A percentile compares a stretch with the other conserved stretches of the same genome.
Conservation (phyloP, 163 green algal genomes). For the Scenedesmus sp. region DNA sequence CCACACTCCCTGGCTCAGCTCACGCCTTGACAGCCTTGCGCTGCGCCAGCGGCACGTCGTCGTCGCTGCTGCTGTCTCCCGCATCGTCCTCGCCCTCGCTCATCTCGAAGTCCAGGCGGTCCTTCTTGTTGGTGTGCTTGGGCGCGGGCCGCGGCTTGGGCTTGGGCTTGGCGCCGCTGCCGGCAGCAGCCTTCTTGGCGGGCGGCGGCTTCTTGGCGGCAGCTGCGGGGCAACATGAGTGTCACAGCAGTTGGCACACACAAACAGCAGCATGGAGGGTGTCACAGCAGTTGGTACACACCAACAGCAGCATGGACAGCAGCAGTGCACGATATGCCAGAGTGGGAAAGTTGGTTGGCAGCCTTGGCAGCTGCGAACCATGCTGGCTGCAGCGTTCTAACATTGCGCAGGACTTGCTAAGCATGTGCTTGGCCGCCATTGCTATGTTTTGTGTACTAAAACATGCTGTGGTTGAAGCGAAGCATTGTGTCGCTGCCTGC, state of each 20-base stretch:
- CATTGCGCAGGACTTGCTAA: neutral
- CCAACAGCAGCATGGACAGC: neutral
- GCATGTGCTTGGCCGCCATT: neutral
- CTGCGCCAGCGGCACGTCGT: constrained; percentile 50
- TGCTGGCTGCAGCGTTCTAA: too few species aligned
- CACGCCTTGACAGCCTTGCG: constrained; percentile 19
- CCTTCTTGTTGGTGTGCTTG: constrained; percentile 36
- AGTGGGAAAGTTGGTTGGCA: too few species aligned
- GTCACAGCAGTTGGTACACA: neutral
- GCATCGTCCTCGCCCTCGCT: neutral
- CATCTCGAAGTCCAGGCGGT: constrained; percentile 16
- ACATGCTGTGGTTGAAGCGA: too few species aligned
- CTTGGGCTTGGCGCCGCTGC: constrained; percentile 23
- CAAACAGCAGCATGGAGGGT: too few species aligned
- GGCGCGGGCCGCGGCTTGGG: constrained; percentile 32
- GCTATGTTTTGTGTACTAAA: too few species aligned
- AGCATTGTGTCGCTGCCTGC: neutral
- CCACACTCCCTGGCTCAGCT: neutral
- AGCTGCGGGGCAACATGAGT: neutral
- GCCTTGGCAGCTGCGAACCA: too few species aligned
- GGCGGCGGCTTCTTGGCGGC: neutral
- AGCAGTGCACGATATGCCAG: neutral
- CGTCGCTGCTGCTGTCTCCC: constrained; percentile 39
- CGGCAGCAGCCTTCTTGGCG: constrained; percentile 48
- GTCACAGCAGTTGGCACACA: too few species aligned